Evolutionary conservation across 768 basidiomycete species (phyloP).

Genomic region (Lentinula edodes): DNA sequence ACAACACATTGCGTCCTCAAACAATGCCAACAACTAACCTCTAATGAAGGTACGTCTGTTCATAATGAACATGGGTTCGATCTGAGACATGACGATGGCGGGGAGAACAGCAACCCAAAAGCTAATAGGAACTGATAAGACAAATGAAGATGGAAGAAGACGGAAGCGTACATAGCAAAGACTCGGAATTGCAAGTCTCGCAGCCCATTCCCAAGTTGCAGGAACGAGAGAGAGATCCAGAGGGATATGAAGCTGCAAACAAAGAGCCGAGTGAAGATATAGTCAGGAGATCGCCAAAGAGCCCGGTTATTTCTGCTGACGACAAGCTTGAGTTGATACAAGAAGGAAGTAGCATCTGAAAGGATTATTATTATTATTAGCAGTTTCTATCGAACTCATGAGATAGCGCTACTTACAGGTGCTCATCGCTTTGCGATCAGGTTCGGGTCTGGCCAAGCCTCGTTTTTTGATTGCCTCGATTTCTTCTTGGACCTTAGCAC

Average conservation of each 20-base stretch:
- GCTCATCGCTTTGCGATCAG: constrained; percentile 33
- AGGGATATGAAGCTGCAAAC: constrained; percentile 67
- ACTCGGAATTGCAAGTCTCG: constrained; percentile 75
- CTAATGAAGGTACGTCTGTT: constrained; percentile 48
- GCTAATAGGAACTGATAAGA: constrained; percentile 21
- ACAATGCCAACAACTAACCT: constrained; percentile 10
- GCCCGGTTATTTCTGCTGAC: constrained; percentile 60
- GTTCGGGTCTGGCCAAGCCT: constrained; percentile 36
- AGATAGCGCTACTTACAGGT: constrained; percentile 35
- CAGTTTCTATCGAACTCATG: neutral
- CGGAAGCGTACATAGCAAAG: constrained; percentile 59
- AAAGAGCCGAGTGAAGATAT: constrained; percentile 79
- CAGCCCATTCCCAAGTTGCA: constrained; percentile 60
- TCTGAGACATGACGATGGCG: constrained; percentile 73
- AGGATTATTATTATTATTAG: neutral
- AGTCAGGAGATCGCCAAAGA: constrained; percentile 81
- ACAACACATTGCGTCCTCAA: constrained; percentile 9
- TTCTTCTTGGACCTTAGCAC: constrained; percentile 30
- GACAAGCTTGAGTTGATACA: constrained; percentile 68
- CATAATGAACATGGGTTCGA: constrained; percentile 79
- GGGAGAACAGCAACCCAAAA: constrained; percentile 68
- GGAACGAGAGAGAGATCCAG: constrained; percentile 72
- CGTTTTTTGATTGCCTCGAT: constrained; percentile 42
- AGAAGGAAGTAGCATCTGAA: constrained; percentile 69
- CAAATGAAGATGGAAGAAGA: neutral